Evolutionary conservation across 2,329 filamentous ascomycete species (phyloP).

Genomic region (Aspergillus sp.): DNA sequence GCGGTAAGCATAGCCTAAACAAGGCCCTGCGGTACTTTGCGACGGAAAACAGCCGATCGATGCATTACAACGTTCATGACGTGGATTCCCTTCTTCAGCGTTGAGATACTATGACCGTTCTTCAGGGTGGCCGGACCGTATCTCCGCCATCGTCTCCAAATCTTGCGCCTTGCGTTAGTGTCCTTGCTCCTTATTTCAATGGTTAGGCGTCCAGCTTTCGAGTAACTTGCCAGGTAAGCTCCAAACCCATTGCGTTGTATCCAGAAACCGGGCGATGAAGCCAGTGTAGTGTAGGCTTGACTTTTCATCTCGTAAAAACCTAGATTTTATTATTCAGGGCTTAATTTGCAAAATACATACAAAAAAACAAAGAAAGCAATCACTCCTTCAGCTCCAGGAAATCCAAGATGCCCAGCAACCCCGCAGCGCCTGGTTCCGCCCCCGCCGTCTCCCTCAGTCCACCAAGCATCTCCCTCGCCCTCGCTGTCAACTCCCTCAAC

Average conservation of each 20-base stretch:
- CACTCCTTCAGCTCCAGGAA: constrained; percentile 12
- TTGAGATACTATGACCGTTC: not conserved
- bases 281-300: no score
- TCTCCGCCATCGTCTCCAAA: not conserved
- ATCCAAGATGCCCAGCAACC: constrained; percentile 7
- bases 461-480: constrained; percentile 4
- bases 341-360: not conserved
- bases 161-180: not conserved
- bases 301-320: no score
- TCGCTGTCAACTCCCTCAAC: not conserved
- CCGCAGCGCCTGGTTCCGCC: not conserved
- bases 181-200: not conserved
- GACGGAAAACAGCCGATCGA: not conserved
- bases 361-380: not conserved
- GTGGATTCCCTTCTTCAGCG: not conserved
- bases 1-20: not conserved
- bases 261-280: no score
- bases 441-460: not conserved
- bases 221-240: not conserved
- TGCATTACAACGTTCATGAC: not conserved
- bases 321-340: not conserved
- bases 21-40: not conserved
- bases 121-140: not conserved
- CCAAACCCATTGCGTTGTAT: not conserved
- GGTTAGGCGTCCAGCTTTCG: not conserved